Conservation (phyloP, 2,329 filamentous ascomycete species). For the Mollisiaceae sp. region DNA sequence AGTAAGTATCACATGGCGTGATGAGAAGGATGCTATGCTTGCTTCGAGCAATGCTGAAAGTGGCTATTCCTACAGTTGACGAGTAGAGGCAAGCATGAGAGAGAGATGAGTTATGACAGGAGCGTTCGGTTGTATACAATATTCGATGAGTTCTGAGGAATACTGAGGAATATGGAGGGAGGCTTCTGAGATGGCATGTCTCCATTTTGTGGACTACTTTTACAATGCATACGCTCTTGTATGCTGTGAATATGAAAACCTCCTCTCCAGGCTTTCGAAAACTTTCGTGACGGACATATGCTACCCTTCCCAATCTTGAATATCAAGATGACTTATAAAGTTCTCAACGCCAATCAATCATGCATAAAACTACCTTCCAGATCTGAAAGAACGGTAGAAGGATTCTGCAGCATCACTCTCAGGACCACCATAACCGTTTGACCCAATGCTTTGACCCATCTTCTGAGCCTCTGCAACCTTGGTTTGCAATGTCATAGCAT, state of each 20-base stretch:
- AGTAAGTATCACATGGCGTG: constrained; percentile 38
- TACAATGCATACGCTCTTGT: constrained; percentile 25
- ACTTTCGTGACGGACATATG: constrained; percentile 29
- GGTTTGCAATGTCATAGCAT: constrained; percentile 77
- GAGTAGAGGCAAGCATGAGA: constrained; percentile 15
- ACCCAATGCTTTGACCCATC: constrained; percentile 66
- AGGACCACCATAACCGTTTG: constrained; percentile 58
- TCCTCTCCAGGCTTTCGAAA: constrained; percentile 13
- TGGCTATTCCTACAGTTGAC: constrained; percentile 27
- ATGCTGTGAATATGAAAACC: constrained; percentile 19
- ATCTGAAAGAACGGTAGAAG: constrained; percentile 90
- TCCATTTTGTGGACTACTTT: constrained; percentile 21
- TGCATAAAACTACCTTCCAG: constrained; percentile 59
- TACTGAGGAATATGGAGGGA: constrained; percentile 18
- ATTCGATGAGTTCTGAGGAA: constrained; percentile 19
- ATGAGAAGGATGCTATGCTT: constrained; percentile 18
- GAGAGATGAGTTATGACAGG: constrained; percentile 3
- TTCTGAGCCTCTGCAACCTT: constrained; percentile 87
- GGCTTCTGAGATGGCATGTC: constrained; percentile 11
- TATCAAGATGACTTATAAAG: constrained; percentile 29
- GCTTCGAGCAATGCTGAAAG: constrained; percentile 31
- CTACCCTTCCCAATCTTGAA: constrained; percentile 28
- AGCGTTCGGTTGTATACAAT: constrained; percentile 29
- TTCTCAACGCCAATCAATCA: constrained; percentile 36
- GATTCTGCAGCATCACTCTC: constrained; percentile 80